phyloP scores from a whole-genome alignment of 176 grass and related monocot species.

The Oryza coarctata region DNA sequence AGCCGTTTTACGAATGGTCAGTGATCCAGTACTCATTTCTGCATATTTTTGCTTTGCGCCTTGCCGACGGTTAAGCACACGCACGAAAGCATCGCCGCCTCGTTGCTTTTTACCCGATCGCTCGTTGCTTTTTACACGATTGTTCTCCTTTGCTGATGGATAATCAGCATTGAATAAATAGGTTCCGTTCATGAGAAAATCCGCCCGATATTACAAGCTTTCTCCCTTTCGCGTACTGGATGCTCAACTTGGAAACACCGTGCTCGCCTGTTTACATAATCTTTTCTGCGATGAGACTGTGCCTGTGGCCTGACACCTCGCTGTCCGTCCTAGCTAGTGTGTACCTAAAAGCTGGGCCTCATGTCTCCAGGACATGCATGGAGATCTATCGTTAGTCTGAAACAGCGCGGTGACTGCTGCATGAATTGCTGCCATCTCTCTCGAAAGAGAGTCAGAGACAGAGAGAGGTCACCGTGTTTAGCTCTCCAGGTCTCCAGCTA shows the following conservation, averaged over 20 bases:
- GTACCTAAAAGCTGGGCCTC: constrained; percentile 21
- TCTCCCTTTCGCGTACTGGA: background rate
- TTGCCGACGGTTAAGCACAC: constrained; percentile 5
- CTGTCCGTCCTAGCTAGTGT: background rate
- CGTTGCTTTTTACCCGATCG: background rate
- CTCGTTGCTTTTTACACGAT: background rate
- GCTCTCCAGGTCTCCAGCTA: background rate
- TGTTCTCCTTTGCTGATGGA: background rate
- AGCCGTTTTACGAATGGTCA: background rate
- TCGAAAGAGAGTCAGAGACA: background rate
- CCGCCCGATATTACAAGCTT: background rate
- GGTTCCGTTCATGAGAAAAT: background rate
- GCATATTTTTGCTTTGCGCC: background rate
- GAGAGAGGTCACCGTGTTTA: constrained; percentile 30
- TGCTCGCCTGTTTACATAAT: background rate
- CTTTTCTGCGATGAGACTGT: constrained; percentile 18
- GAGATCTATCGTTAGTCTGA: constrained; percentile 8
- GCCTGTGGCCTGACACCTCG: background rate
- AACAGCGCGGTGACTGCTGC: constrained; percentile 20
- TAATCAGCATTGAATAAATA: background rate
- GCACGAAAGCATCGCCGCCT: background rate
- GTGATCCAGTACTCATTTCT: background rate
- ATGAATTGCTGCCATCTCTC: constrained; percentile 23
- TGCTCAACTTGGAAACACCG: background rate
- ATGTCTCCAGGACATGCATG: background rate